These are phyloP conservation scores for Calonectria pteridis DNA, from an alignment of 2,329 filamentous ascomycete species.

Conservation along the genomic window DNA sequence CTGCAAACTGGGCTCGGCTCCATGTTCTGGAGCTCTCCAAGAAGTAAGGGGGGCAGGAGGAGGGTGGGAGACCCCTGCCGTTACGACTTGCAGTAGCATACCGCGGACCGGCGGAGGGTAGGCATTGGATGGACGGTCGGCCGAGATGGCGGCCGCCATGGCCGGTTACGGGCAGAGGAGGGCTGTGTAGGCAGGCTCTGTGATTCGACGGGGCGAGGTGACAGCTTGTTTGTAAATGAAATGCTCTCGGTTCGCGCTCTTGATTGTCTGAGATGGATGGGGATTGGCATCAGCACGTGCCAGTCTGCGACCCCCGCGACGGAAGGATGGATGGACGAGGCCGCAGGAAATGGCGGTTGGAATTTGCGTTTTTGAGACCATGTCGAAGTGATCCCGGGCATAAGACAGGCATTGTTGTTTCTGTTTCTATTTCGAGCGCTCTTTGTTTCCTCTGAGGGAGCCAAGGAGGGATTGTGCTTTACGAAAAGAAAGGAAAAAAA, in stretches of 20 bases:
- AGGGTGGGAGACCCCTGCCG: background rate
- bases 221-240: slow-evolving; percentile 23
- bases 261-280: slow-evolving; percentile 31
- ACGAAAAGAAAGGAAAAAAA: background rate
- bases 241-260: slow-evolving; percentile 31
- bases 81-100: slow-evolving; percentile 13
- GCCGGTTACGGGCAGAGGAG: background rate
- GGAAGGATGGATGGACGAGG: background rate
- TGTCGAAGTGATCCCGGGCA: slow-evolving; percentile 1
- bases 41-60: background rate
- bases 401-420: slow-evolving; percentile 13
- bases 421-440: slow-evolving; percentile 15
- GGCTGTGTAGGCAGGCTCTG: slow-evolving; percentile 9
- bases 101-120: slow-evolving; percentile 23
- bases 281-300: slow-evolving; percentile 39
- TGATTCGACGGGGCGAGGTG: slow-evolving; percentile 10
- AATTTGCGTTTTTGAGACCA: slow-evolving; percentile 13
- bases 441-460: slow-evolving; percentile 12
- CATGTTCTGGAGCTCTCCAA: slow-evolving; percentile 8
- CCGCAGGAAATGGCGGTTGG: slow-evolving; percentile 1
- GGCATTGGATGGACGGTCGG: slow-evolving; percentile 20
- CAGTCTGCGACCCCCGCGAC: slow-evolving; percentile 22
- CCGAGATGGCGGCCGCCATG: slow-evolving; percentile 26
- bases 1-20: background rate
- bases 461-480: background rate